Evolutionary conservation across 768 basidiomycete species (phyloP), one percentile per base, ranked within the genome.

Genomic region (Leucogyrophana mollusca): DNA sequence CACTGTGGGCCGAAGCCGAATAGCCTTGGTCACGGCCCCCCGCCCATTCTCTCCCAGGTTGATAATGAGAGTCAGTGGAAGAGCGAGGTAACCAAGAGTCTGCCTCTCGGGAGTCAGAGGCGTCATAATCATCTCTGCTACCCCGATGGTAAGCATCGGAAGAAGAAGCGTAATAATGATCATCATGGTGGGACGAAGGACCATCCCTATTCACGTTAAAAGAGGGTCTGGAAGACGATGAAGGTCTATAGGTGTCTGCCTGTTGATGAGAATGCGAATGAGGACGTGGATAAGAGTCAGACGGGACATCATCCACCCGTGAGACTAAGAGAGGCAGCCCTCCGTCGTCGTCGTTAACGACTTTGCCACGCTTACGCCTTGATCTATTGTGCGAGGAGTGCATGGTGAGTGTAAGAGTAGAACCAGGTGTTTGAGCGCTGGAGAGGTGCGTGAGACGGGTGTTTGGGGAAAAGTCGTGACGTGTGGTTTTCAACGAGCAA

Each of bases 271-370:
- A 58, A 47, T 61, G 56, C 22, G 57, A 47, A 45, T 58, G 66
- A 54, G 72, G 72, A 61, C 75, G 76, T 53, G 79, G 62, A 64
- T 79, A 82, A 47, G 72, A 62, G 50, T 82, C 77, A 56, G 74
- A 61, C 65, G 70, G 73, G 46, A 69, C 58, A 53, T 83, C 80
- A 50, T 81, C 80, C 53, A 56, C 62, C 63, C 73, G 77, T 58
- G 73, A 66, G 64, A 69, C 72, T 67, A 61, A 71, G 45, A 55
- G 74, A 50, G 67, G 65, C 55, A 56, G 55, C 38, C 40, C 39
- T 21, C 51, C 52, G 52, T 80, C 77, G 54, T 76, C 73, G 55
- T 76, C 74, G 51, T 65, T 66, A 52, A 68, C 74, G 59, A 74
- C 79, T 64, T 72, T 72, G 45, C 66, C 68, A 62, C 78, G 76